Evolutionary conservation across 2,329 filamentous ascomycete genomes (phyloP), one percentile per base, ranked within the genome.

Genomic region (Didymella lethalis): DNA sequence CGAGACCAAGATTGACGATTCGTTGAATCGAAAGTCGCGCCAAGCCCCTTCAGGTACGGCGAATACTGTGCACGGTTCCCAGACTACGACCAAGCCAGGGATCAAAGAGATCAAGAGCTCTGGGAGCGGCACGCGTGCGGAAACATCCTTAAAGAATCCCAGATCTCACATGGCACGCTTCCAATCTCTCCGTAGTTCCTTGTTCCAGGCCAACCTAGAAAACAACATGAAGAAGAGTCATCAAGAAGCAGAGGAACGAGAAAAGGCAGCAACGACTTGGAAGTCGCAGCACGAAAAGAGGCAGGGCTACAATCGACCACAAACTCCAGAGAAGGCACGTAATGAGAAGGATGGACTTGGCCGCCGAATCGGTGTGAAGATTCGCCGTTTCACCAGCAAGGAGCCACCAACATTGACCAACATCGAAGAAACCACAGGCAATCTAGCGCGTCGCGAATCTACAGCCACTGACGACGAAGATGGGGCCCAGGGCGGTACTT

Each of bases 161-260:
- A 59, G 65, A 26, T 68, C 72, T 31, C 71, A 71, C 43, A 67
- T 76, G 57, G 60, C 67, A 20, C 68, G 74, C 7, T 76, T 77
- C 47, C 72, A 75, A 47, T 75, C 73, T 5, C 62, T 77, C 38
- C 64, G 74, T 20, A 74, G 71, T 31, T 72, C 74, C 46, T 50
- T 77, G 20, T 77, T 77, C 46, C 65, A 66, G 4, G 65, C 66
- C 8, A 64, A 66, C n/a, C 71, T 77, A 23, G 68, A 75, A 46
- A 63, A 69, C 38, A 68, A 65, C n/a, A 67, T 74, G 44, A 59
- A 66, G 31, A 63, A 63, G 43, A 59, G 50, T 7, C 54, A 57
- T 12, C 49, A 66, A 16, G 72, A 70, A 48, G 65, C 67, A 18
- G 46, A 57, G 12, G 54, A 64, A 18, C 57, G 65, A 14, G 68